Evolutionary conservation across 2,329 filamentous ascomycete species (phyloP).

Genomic region (Fusarium mundagurra): DNA sequence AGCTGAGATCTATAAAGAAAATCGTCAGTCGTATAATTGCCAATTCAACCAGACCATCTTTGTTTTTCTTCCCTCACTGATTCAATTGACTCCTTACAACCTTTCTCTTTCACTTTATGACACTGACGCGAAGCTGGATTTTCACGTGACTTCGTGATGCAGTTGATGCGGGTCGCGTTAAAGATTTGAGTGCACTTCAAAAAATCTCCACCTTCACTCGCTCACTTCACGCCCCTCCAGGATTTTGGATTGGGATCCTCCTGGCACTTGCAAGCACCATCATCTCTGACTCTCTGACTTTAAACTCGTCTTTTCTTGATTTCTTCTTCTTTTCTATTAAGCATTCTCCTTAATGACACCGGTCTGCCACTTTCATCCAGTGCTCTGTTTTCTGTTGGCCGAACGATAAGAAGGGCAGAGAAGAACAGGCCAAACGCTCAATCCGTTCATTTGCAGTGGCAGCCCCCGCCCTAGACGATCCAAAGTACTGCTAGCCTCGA

Average conservation of each 20-base stretch:
- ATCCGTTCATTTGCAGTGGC: not conserved
- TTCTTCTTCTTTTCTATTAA: not conserved
- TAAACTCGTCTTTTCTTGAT: not conserved
- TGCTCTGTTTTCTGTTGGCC: conserved; percentile 21
- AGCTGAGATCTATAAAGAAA: not conserved
- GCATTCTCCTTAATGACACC: not conserved
- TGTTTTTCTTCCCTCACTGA: not conserved
- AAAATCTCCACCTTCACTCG: conserved; percentile 22
- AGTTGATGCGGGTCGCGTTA: conserved; percentile 31
- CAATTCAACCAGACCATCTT: not conserved
- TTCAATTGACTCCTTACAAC: not conserved
- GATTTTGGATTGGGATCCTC: conserved; percentile 8
- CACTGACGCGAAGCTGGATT: not conserved
- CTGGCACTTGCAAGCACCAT: conserved; percentile 6
- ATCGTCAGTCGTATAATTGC: no score
- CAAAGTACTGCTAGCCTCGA: conserved; percentile 13
- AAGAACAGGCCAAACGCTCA: conserved; percentile 8
- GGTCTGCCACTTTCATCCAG: conserved; percentile 17
- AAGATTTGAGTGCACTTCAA: conserved; percentile 6
- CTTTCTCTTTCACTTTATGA: not conserved
- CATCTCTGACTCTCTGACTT: not conserved
- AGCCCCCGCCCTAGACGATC: conserved; percentile 21
- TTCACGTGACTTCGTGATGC: conserved; percentile 43
- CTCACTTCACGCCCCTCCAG: conserved; percentile 19
- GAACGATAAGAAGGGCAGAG: conserved; percentile 12